Conservation (phyloP, 192 early-diverging fungal genomes). For the Mortierella alpina region DNA sequence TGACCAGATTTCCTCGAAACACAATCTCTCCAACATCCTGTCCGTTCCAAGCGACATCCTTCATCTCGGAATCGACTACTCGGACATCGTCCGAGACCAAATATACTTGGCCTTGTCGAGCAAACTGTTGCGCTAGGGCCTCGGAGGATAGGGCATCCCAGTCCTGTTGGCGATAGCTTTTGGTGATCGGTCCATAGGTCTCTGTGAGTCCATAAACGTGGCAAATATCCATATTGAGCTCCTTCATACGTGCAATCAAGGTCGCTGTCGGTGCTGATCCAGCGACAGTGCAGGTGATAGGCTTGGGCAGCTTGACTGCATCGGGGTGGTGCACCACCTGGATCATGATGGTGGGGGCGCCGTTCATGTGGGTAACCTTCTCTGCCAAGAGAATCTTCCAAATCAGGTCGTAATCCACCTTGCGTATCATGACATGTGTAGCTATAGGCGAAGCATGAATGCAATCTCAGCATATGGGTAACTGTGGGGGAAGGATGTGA, state of each 20-base stretch:
- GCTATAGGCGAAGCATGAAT: conserved; percentile 39
- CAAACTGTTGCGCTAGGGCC: conserved; percentile 51
- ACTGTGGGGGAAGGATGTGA: neutral
- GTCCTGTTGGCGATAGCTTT: conserved; percentile 50
- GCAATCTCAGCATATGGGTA: neutral
- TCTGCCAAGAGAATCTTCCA: conserved; percentile 60
- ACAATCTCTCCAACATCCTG: conserved; percentile 66
- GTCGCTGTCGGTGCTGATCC: conserved; percentile 66
- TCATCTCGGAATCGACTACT: conserved; percentile 57
- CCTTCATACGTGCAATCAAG: conserved; percentile 59
- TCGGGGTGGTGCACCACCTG: conserved; percentile 60
- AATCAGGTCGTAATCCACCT: conserved; percentile 66
- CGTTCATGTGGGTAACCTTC: conserved; percentile 67
- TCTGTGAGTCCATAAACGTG: conserved; percentile 76
- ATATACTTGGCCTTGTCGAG: conserved; percentile 65
- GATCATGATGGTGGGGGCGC: conserved; percentile 70
- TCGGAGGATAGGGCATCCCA: conserved; percentile 41
- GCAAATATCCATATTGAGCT: conserved; percentile 62
- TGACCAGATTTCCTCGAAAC: conserved; percentile 66
- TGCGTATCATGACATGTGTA: conserved; percentile 62
- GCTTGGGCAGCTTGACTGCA: conserved; percentile 47
- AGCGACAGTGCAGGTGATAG: conserved; percentile 53
- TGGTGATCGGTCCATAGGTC: conserved; percentile 63
- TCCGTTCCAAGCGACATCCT: conserved; percentile 63
- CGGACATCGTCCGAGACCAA: conserved; percentile 64